phyloP scores from a whole-genome alignment of 768 basidiomycete species.

The Trametes meyenii region DNA sequence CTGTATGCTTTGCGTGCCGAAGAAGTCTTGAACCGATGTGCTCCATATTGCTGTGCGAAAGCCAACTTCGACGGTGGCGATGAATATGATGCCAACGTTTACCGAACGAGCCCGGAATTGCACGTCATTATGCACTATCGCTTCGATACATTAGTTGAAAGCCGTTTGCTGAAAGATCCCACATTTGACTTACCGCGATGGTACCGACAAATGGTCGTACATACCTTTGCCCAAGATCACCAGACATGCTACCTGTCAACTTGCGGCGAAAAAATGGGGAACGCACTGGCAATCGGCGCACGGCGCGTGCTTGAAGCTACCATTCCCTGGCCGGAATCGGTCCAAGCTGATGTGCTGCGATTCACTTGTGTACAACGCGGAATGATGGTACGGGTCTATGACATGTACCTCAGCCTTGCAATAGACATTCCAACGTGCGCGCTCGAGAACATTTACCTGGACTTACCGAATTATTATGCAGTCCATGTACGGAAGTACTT shows the following conservation, averaged over 20 bases:
- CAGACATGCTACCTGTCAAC: neutral
- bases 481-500: neutral
- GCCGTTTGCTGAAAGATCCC: neutral
- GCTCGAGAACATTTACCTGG: conserved; percentile 4
- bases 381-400: neutral
- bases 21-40: neutral
- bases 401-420: neutral
- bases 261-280: neutral
- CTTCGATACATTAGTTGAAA: conserved; percentile 8
- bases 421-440: neutral
- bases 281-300: neutral
- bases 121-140: conserved; percentile 14
- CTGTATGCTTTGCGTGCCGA: conserved; percentile 4
- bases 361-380: neutral
- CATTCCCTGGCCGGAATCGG: neutral
- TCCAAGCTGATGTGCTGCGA: neutral
- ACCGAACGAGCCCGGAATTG: neutral
- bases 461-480: conserved; percentile 11
- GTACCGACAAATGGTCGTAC: conserved; percentile 9
- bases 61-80: neutral
- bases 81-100: neutral
- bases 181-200: conserved; percentile 8
- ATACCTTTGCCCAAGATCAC: neutral
- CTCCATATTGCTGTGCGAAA: conserved; percentile 5
- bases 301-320: neutral